A percentile compares a stretch with the other conserved stretches of the same genome.
Evolutionary conservation across 441 rosid genomes (phyloP).

Genomic region (Aleurites moluccanus): DNA sequence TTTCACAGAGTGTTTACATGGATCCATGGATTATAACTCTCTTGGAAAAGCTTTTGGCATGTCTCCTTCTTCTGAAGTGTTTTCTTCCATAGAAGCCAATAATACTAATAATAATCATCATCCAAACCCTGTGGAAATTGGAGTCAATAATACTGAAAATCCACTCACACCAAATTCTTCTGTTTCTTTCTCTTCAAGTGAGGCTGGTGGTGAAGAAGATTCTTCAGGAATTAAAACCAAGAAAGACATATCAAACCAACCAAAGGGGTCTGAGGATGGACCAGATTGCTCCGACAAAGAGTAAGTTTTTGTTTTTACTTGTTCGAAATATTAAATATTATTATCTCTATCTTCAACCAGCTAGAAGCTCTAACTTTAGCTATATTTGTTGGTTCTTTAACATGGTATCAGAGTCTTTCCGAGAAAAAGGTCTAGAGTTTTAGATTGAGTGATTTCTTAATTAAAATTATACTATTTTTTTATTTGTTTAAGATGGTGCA

Average conservation of each 20-base stretch:
- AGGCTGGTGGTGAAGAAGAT: slow-evolving; percentile 65
- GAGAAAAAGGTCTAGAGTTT: background rate
- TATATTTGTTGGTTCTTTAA: too few relatives aligned
- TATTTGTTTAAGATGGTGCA: slow-evolving; percentile 1
- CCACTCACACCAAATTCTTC: slow-evolving; percentile 55
- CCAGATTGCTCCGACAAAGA: slow-evolving; percentile 29
- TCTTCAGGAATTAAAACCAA: slow-evolving; percentile 16
- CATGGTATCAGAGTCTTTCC: background rate
- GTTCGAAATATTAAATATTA: too few relatives aligned
- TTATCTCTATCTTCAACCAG: background rate
- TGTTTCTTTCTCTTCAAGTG: slow-evolving; percentile 70
- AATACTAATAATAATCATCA: too few relatives aligned
- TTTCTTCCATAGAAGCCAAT: slow-evolving; percentile 41
- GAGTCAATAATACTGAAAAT: slow-evolving; percentile 25
- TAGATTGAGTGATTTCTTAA: background rate
- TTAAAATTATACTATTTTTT: background rate
- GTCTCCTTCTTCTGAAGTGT: slow-evolving; percentile 46
- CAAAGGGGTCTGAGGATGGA: slow-evolving; percentile 25
- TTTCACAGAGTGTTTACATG: slow-evolving; percentile 58
- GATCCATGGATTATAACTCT: slow-evolving; percentile 61
- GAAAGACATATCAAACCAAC: slow-evolving; percentile 13
- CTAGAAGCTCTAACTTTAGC: background rate
- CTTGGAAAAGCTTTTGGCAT: slow-evolving; percentile 55
- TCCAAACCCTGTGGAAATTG: slow-evolving; percentile 28
- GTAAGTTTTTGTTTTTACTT: slow-evolving; percentile 11